Percentiles rank a stretch among this genome's conserved stretches.
Conservation (phyloP, 164 flowering plant species). For the Dillenia turbinata region DNA sequence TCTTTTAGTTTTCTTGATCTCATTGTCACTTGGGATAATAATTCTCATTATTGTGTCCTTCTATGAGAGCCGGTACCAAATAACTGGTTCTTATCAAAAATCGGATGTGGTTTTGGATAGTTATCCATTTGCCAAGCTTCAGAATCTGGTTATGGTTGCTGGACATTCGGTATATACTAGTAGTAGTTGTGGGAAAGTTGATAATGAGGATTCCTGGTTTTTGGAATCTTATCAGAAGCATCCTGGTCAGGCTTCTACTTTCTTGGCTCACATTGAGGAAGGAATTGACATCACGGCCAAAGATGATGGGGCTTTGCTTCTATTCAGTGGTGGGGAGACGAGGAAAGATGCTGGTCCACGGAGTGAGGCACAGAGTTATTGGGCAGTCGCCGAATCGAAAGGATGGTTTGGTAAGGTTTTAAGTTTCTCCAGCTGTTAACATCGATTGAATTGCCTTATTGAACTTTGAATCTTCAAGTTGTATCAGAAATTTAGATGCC, state of each 20-base stretch:
- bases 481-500: no score
- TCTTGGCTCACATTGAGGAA: constrained; percentile 67
- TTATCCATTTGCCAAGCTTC: constrained; percentile 58
- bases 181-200: constrained; percentile 76
- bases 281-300: constrained; percentile 71
- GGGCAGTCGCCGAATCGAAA: constrained; percentile 89
- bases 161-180: constrained; percentile 96
- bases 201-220: constrained; percentile 86
- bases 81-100: constrained; percentile 20
- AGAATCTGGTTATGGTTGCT: constrained; percentile 95
- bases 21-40: constrained; percentile 55
- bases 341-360: constrained; percentile 95
- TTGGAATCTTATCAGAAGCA: constrained; percentile 89
- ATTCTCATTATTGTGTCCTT: constrained; percentile 49
- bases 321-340: constrained; percentile 99
- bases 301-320: constrained; percentile 71
- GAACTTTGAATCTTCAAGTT: no score
- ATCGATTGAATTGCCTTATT: background rate
- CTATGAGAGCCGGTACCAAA: constrained; percentile 39
- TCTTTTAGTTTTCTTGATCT: constrained; percentile 38
- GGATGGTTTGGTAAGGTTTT: constrained; percentile 91
- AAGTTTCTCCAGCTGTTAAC: background rate
- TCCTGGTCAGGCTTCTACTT: constrained; percentile 89
- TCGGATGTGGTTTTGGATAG: constrained; percentile 16
- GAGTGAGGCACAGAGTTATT: constrained; percentile 99